Conservation (phyloP, 257 asterid species). For the Penstemon newberryi region DNA sequence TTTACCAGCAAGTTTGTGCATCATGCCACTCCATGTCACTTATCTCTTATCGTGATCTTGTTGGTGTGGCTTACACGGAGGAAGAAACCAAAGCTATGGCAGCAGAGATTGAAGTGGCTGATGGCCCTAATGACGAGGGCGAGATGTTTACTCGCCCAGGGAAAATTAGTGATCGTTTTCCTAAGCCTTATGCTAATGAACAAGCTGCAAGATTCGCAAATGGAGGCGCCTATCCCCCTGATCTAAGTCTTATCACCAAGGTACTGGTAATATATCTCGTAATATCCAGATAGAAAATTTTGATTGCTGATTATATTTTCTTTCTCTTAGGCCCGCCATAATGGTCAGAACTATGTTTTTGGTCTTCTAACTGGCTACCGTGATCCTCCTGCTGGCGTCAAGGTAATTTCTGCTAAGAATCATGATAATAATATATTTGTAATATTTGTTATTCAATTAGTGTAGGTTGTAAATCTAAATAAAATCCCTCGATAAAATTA, state of each 20-base stretch:
- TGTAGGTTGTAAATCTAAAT: neutral
- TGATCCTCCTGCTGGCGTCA: slow-evolving; percentile 80
- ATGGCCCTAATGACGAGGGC: slow-evolving; percentile 85
- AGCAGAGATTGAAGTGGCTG: slow-evolving; percentile 79
- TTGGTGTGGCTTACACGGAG: slow-evolving; percentile 84
- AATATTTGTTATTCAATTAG: neutral
- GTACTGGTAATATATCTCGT: slow-evolving; percentile 23
- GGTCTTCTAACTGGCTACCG: slow-evolving; percentile 77
- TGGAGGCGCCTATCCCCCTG: slow-evolving; percentile 91
- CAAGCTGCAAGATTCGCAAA: slow-evolving; percentile 84
- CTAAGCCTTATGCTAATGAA: slow-evolving; percentile 74
- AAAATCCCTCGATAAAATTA: neutral
- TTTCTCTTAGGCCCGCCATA: slow-evolving; percentile 63
- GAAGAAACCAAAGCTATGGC: slow-evolving; percentile 88
- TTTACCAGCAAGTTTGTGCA: slow-evolving; percentile 77
- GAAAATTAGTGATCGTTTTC: slow-evolving; percentile 75
- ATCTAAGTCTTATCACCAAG: slow-evolving; percentile 80
- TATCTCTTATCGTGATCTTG: slow-evolving; percentile 72
- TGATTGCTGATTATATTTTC: slow-evolving; percentile 19
- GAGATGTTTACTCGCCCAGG: slow-evolving; percentile 85
- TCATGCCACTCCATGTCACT: slow-evolving; percentile 87
- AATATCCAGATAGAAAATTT: neutral
- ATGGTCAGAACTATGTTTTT: slow-evolving; percentile 72
- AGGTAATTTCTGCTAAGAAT: slow-evolving; percentile 37
- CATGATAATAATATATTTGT: neutral